phyloP scores from a whole-genome alignment of 2,329 filamentous ascomycete genomes.

The Podosphaera xanthii region DNA sequence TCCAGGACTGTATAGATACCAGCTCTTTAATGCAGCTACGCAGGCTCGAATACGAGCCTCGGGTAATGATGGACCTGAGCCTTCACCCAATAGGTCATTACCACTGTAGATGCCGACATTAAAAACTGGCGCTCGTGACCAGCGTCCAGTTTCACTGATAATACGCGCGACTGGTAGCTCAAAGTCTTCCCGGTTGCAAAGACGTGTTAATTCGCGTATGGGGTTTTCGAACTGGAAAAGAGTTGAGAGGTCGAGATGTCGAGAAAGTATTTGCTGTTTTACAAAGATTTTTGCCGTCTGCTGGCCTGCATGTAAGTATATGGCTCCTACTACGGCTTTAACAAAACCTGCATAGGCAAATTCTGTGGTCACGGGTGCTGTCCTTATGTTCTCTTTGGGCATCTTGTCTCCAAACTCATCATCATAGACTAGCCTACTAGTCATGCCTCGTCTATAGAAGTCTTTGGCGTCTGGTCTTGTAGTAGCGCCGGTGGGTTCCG shows the following conservation, averaged over 20 bases:
- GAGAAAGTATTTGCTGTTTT: slow-evolving; percentile 58
- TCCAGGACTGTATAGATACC: slow-evolving; percentile 80
- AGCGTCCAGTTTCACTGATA: slow-evolving; percentile 71
- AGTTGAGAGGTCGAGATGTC: slow-evolving; percentile 49
- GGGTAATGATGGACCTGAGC: slow-evolving; percentile 53
- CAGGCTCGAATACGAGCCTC: slow-evolving; percentile 59
- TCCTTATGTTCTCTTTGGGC: slow-evolving; percentile 10
- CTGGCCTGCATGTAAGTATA: slow-evolving; percentile 69
- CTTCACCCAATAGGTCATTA: slow-evolving; percentile 77
- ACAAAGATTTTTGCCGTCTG: slow-evolving; percentile 65
- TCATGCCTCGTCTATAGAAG: slow-evolving; percentile 43
- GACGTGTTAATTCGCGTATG: slow-evolving; percentile 55
- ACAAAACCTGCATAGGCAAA: slow-evolving; percentile 53
- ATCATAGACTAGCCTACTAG: slow-evolving; percentile 57
- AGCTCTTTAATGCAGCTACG: slow-evolving; percentile 69
- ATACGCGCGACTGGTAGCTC: slow-evolving; percentile 69
- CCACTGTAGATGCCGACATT: slow-evolving; percentile 89
- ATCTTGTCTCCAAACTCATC: slow-evolving; percentile 61
- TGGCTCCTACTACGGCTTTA: slow-evolving; percentile 57
- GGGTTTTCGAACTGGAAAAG: slow-evolving; percentile 74
- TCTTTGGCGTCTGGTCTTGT: slow-evolving; percentile 27
- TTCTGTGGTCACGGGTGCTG: slow-evolving; percentile 12
- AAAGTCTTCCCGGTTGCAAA: slow-evolving; percentile 80
- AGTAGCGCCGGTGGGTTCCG: slow-evolving; percentile 25
- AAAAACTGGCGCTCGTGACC: slow-evolving; percentile 69